Percentiles rank a stretch among this genome's conserved stretches.
These are phyloP conservation scores for Kokia cookei DNA, from an alignment of 441 rosid species.

Conservation along the genomic window DNA sequence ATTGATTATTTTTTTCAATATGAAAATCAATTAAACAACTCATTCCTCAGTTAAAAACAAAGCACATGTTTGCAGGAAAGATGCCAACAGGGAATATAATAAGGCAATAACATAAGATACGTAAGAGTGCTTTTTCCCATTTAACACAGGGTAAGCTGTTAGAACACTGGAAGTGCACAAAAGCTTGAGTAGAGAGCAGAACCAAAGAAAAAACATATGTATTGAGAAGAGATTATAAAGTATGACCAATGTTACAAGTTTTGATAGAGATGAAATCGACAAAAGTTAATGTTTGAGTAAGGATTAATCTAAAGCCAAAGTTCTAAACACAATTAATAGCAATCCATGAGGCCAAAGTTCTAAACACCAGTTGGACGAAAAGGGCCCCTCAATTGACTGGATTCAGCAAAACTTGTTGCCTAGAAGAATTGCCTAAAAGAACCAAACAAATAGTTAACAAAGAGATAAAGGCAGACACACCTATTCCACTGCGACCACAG, in stretches of 20 bases:
- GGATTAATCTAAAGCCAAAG: not conserved
- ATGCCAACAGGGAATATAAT: not conserved
- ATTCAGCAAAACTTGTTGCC: not conserved
- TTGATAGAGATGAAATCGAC: not conserved
- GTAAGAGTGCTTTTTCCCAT: not conserved
- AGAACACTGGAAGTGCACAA: not conserved
- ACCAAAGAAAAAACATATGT: too few relatives aligned
- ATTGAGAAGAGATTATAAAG: not conserved
- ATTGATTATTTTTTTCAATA: not conserved
- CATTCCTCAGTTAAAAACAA: not conserved
- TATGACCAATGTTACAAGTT: not conserved
- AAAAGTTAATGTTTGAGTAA: not conserved
- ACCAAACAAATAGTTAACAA: too few relatives aligned
- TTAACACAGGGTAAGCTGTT: not conserved
- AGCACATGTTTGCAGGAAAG: not conserved
- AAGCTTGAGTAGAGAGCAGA: not conserved
- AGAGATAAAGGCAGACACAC: too few relatives aligned
- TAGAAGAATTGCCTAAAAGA: too few relatives aligned
- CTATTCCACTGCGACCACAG: too few relatives aligned
- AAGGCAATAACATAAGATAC: not conserved
- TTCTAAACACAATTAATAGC: not conserved
- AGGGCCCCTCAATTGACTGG: not conserved
- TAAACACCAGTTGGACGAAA: not conserved
- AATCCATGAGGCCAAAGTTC: not conserved
- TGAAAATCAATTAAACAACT: not conserved